Percentiles rank a stretch among this genome's conserved stretches.
Evolutionary conservation across 768 basidiomycete genomes (phyloP).

Genomic region (Boletus rex-veris): DNA sequence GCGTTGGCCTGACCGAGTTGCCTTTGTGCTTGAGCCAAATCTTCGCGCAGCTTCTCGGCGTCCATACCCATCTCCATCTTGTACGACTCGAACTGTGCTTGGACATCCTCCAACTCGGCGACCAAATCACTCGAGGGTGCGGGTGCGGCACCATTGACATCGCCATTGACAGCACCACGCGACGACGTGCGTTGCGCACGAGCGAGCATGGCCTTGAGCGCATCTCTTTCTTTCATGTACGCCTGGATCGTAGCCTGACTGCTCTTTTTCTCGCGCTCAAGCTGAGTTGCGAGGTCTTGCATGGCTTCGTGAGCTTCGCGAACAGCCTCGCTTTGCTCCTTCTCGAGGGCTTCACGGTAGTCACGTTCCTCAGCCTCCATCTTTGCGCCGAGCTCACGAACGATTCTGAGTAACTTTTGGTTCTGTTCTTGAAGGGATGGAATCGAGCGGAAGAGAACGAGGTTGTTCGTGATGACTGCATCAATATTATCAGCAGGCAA

Average conservation of each 20-base stretch:
- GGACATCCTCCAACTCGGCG: constrained; percentile 66
- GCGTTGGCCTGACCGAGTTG: constrained; percentile 65
- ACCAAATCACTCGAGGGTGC: constrained; percentile 39
- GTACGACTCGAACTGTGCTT: constrained; percentile 79
- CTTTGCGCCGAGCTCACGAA: constrained; percentile 76
- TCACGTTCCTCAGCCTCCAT: constrained; percentile 85
- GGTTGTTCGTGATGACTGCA: constrained; percentile 80
- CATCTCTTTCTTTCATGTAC: constrained; percentile 84
- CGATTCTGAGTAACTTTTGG: constrained; percentile 79
- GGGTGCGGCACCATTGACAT: constrained; percentile 25
- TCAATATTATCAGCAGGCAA: constrained; percentile 58
- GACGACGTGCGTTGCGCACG: constrained; percentile 39
- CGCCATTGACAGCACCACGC: constrained; percentile 29
- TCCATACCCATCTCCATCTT: constrained; percentile 80
- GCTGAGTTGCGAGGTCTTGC: constrained; percentile 67
- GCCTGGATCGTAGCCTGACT: constrained; percentile 71
- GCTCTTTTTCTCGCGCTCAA: constrained; percentile 74
- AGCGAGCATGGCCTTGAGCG: constrained; percentile 70
- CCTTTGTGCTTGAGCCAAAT: constrained; percentile 58
- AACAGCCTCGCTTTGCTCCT: constrained; percentile 75
- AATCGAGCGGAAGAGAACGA: constrained; percentile 83
- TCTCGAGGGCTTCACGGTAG: constrained; percentile 63
- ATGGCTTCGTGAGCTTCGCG: constrained; percentile 88
- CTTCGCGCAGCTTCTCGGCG: constrained; percentile 65
- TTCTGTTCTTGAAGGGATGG: constrained; percentile 87